Conservation (phyloP, 2,329 filamentous ascomycete species). For the Neocucurbitaria cava region DNA sequence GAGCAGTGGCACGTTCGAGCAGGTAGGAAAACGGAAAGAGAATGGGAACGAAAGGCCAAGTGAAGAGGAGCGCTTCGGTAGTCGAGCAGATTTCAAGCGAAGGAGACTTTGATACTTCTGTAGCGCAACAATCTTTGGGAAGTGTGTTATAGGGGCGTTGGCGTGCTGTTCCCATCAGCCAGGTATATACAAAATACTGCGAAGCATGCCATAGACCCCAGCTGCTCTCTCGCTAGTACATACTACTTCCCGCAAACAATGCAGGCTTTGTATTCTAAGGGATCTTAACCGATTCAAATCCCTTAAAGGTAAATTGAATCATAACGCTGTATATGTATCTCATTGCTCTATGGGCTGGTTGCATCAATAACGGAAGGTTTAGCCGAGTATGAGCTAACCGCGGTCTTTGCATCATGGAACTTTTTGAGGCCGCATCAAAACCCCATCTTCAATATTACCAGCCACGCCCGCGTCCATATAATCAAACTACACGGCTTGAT, state of each 20-base stretch:
- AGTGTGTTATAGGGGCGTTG: not conserved
- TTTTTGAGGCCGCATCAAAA: conserved; percentile 14
- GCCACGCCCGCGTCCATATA: not conserved
- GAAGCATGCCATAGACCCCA: not conserved
- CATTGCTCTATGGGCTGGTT: not conserved
- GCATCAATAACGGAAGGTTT: conserved; percentile 21
- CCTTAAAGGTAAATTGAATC: not conserved
- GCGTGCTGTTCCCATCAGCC: not conserved
- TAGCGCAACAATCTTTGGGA: not conserved
- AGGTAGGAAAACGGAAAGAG: conserved; percentile 28
- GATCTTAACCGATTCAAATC: no score
- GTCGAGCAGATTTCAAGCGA: conserved; percentile 23
- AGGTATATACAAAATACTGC: not conserved
- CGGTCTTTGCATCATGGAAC: conserved; percentile 40
- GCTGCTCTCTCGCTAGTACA: not conserved
- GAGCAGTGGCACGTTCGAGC: conserved; percentile 33
- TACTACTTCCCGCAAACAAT: not conserved
- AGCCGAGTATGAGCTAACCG: conserved; percentile 29
- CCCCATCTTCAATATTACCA: not conserved
- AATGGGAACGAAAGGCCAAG: conserved; percentile 2
- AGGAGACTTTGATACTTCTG: conserved; percentile 12
- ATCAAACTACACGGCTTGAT: not conserved
- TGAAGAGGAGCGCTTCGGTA: conserved; percentile 11
- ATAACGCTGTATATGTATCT: not conserved
- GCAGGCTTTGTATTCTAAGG: not conserved